A percentile compares a stretch with the other conserved stretches of the same genome.
phyloP scores from a whole-genome alignment of 2,329 filamentous ascomycete genomes.

The Purpureocillium lavendulum region DNA sequence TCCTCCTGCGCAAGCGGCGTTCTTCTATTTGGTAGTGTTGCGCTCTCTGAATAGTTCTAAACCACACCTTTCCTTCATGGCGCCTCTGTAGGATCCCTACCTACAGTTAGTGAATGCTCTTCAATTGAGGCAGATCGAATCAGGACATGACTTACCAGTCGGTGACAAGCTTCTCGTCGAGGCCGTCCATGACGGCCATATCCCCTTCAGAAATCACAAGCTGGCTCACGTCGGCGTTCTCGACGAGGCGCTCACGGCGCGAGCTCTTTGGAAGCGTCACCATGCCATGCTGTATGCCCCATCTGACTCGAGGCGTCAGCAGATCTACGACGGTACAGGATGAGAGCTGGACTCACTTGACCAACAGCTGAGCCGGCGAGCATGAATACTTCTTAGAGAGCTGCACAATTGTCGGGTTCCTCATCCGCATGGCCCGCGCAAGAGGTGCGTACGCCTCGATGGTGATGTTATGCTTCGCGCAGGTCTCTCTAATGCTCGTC shows the following conservation, averaged over 20 bases:
- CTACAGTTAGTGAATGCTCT: too few species aligned
- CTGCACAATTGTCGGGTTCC: constrained; percentile 51
- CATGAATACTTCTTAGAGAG: constrained; percentile 62
- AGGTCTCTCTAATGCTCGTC: constrained; percentile 55
- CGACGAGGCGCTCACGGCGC: constrained; percentile 50
- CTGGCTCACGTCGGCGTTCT: constrained; percentile 53
- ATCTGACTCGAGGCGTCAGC: constrained; percentile 31
- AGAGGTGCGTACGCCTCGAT: constrained; percentile 77
- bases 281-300: constrained; percentile 68
- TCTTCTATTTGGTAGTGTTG: too few species aligned
- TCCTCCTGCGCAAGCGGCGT: too few species aligned
- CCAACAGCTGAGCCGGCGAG: constrained; percentile 64
- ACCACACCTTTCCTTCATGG: not conserved
- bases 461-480: constrained; percentile 56
- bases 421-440: constrained; percentile 61
- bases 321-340: not conserved
- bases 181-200: constrained; percentile 50
- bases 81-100: constrained; percentile 5
- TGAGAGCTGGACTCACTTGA: constrained; percentile 33
- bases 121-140: too few species aligned
- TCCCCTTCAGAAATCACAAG: constrained; percentile 57
- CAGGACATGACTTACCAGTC: constrained; percentile 39
- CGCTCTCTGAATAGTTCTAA: too few species aligned
- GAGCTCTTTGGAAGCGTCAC: constrained; percentile 69
- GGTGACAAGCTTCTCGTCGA: constrained; percentile 68